These are phyloP conservation scores for Xylaria intraflava DNA, from an alignment of 495 filamentous ascomycete species.

Conservation along the genomic window DNA sequence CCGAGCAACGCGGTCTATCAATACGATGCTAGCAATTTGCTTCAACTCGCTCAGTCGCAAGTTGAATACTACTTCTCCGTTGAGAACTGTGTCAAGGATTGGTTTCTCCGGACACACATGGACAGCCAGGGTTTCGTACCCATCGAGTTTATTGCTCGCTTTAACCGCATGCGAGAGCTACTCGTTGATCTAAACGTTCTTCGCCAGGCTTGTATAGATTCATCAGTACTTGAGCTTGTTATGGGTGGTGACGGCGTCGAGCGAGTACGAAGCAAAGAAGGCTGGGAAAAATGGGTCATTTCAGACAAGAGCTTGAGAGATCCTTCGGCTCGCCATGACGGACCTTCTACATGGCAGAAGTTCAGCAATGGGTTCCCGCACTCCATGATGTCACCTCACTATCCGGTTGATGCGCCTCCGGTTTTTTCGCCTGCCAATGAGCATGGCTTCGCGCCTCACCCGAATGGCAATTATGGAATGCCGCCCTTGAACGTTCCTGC, in stretches of 20 bases:
- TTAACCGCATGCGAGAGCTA: constrained; percentile 75
- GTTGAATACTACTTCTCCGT: constrained; percentile 96
- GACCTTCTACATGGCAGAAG: constrained; percentile 26
- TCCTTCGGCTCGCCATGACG: constrained; percentile 35
- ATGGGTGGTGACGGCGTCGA: constrained; percentile 67
- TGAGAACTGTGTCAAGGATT: constrained; percentile 93
- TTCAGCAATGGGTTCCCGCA: constrained; percentile 15
- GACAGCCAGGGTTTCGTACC: constrained; percentile 90
- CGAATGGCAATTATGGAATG: constrained; percentile 29
- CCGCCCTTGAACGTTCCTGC: constrained; percentile 33
- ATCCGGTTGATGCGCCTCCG: constrained; percentile 20
- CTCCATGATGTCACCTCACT: constrained; percentile 21
- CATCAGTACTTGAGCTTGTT: constrained; percentile 62
- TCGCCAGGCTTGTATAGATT: constrained; percentile 63
- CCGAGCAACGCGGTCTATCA: constrained; percentile 30
- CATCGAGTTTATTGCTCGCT: constrained; percentile 65
- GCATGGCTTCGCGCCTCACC: constrained; percentile 20
- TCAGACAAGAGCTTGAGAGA: constrained; percentile 44
- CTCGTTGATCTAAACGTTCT: constrained; percentile 64
- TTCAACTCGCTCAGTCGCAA: constrained; percentile 40
- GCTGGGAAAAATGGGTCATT: constrained; percentile 78
- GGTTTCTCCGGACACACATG: constrained; percentile 84
- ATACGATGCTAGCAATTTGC: not conserved
- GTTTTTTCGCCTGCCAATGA: constrained; percentile 32
- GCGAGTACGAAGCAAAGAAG: constrained; percentile 66